Evolutionary conservation across 2,329 filamentous ascomycete genomes (phyloP), one percentile per base, ranked within the genome.

Genomic region (Pseudogymnoascus sp.): DNA sequence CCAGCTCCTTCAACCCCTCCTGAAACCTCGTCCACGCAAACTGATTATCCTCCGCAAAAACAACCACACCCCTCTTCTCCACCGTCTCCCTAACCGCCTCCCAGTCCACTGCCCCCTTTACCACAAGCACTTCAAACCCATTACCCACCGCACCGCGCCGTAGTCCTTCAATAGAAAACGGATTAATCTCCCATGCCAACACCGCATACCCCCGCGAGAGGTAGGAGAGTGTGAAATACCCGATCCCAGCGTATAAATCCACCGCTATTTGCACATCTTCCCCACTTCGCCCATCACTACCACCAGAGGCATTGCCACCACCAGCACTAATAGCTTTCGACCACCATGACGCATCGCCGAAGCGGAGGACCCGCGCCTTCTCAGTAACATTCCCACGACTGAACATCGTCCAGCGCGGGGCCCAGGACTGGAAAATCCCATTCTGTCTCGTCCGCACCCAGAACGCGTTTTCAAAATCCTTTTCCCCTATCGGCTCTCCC

Each of bases 381-480:
- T 97, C 93, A 60, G 87, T 89, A 64, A 97, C 80, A 74, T 97
- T 97, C 3, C 93, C 93, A 1, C 92, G 84, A 66, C 89, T 92
- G 74, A 97, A 97, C 93, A 97, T 97, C 25, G 92, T 96, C 81
- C 91, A 93, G 0, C 87, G 77, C 12, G 93, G 93, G 0, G 92
- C 89, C 93, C 93, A 97, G 1, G 83, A 87, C 77, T 97, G 93
- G 37, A 79, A 76, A 64, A 97, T 89, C 2, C 88, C 89, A 71
- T 91, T 90, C 73, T 96, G 92, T 61, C 82, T 84, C 4, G 89
- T 87, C 11, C 81, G 83, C 0, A 89, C 89, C 93, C 93, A 97
- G 66, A 96, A 84, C 0, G 91, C 88, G 1, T 73, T 64, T 0
- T 78, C 73, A 64, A 96, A 89, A 70, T 93, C 88, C 1, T 70